phyloP scores from a whole-genome alignment of 768 basidiomycete species.

The Calocybe cyanea region DNA sequence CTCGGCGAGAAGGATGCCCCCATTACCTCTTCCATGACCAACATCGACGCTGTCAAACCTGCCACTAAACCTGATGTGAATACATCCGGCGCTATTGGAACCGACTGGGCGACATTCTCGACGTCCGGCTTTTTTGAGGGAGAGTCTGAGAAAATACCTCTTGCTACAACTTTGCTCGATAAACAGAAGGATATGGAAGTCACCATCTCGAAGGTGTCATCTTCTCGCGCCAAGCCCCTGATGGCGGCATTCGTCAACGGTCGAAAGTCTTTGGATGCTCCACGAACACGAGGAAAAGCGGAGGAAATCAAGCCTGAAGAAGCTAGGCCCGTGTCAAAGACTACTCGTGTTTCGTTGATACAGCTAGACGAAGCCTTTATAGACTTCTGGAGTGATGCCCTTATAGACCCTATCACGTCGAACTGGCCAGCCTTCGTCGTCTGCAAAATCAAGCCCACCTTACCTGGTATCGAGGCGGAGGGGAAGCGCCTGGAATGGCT shows the following conservation, averaged over 20 bases:
- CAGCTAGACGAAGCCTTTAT: conserved; percentile 78
- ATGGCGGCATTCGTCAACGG: conserved; percentile 19
- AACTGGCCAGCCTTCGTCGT: conserved; percentile 69
- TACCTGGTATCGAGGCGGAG: conserved; percentile 23
- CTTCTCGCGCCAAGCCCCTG: conserved; percentile 23
- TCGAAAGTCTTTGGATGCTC: conserved; percentile 25
- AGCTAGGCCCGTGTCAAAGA: conserved; percentile 31
- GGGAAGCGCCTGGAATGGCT: conserved; percentile 57
- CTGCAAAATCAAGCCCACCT: conserved; percentile 56
- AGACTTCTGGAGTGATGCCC: conserved; percentile 77
- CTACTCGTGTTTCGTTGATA: conserved; percentile 42
- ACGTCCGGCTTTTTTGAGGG: conserved; percentile 55
- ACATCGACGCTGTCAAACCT: conserved; percentile 21
- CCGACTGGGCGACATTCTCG: conserved; percentile 72
- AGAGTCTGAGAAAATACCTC: conserved; percentile 33
- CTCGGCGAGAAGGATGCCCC: conserved; percentile 20
- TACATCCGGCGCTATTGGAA: conserved; percentile 23
- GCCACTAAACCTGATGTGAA: conserved; percentile 24
- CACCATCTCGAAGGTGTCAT: conserved; percentile 39
- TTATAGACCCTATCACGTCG: conserved; percentile 62
- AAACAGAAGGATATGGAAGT: conserved; percentile 58
- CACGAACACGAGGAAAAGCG: conserved; percentile 12
- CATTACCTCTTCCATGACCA: conserved; percentile 9
- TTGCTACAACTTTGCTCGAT: conserved; percentile 56
- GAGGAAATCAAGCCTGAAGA: conserved; percentile 21